These are phyloP conservation scores for Coemansia sp. DNA, from an alignment of 192 early-diverging fungal genomes.

Conservation along the genomic window DNA sequence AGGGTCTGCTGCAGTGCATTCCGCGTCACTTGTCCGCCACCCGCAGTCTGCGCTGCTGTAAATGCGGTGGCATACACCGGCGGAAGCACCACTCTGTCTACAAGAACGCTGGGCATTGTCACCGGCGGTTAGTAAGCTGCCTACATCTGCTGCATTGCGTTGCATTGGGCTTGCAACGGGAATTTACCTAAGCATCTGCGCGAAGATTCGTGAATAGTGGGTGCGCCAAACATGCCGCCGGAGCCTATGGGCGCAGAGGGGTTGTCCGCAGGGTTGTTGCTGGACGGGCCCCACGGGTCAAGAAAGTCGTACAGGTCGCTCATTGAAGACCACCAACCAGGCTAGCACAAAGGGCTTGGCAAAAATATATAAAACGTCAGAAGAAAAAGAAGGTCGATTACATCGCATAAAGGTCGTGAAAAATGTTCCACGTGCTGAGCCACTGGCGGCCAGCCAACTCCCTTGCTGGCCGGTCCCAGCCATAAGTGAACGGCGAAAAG, in stretches of 20 bases:
- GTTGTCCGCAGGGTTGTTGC: slow-evolving; percentile 1
- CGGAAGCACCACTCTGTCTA: slow-evolving; percentile 49
- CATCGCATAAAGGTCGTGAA: slow-evolving; percentile 41
- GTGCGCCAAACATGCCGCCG: slow-evolving; percentile 5
- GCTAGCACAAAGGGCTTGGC: neutral
- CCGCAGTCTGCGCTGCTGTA: slow-evolving; percentile 35
- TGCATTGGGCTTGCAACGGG: slow-evolving; percentile 1
- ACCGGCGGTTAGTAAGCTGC: neutral
- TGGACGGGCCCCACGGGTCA: slow-evolving; percentile 48
- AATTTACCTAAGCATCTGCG: slow-evolving; percentile 41
- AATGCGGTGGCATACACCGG: slow-evolving; percentile 43
- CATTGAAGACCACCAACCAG: slow-evolving; percentile 22
- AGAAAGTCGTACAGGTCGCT: slow-evolving; percentile 55
- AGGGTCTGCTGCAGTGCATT: slow-evolving; percentile 35
- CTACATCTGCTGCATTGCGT: neutral
- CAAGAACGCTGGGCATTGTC: slow-evolving; percentile 1
- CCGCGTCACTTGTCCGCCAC: slow-evolving; percentile 44
- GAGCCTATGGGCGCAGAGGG: slow-evolving; percentile 2
- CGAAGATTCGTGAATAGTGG: slow-evolving; percentile 13
- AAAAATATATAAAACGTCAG: slow-evolving; percentile 7
- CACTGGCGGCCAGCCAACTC: slow-evolving; percentile 61
- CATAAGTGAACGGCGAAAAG: slow-evolving; percentile 80
- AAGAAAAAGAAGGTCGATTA: slow-evolving; percentile 2
- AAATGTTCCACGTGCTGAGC: slow-evolving; percentile 80
- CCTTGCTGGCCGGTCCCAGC: slow-evolving; percentile 63